phyloP scores from a whole-genome alignment of 2,329 filamentous ascomycete species.

The Leptographium wingfieldii region DNA sequence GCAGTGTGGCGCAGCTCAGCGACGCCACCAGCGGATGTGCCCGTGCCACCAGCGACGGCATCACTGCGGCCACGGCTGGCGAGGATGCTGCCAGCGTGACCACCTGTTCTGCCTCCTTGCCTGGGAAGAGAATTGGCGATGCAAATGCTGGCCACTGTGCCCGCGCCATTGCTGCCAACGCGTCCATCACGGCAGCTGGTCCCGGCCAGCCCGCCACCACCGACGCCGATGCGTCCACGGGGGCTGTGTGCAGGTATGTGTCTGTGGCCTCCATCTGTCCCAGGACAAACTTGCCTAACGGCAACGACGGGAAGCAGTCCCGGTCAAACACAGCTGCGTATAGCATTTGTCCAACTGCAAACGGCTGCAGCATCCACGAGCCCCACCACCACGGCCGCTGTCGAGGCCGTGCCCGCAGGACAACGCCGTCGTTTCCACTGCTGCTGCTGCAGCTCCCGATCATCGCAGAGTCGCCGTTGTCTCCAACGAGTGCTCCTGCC shows the following conservation, averaged over 20 bases:
- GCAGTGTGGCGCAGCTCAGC: constrained; percentile 79
- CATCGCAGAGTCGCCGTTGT: not conserved
- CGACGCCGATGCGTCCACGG: constrained; percentile 51
- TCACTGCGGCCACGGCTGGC: constrained; percentile 47
- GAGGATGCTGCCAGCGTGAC: constrained; percentile 56
- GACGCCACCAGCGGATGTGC: constrained; percentile 79
- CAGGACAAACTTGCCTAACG: constrained; percentile 41
- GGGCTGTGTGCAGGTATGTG: constrained; percentile 65
- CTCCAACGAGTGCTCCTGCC: constrained; percentile 15
- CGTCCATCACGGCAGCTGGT: constrained; percentile 65
- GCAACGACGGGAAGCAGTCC: constrained; percentile 50
- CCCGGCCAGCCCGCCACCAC: constrained; percentile 55
- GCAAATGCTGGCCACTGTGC: constrained; percentile 79
- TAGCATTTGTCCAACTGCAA: constrained; percentile 63
- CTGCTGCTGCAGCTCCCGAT: constrained; percentile 19
- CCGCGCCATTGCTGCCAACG: constrained; percentile 65
- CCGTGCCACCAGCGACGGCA: constrained; percentile 67
- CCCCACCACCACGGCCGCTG: constrained; percentile 72
- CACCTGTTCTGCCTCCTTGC: constrained; percentile 36
- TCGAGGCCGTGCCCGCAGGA: constrained; percentile 24
- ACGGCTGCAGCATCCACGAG: constrained; percentile 68
- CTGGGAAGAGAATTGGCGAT: constrained; percentile 78
- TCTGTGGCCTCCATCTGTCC: constrained; percentile 46
- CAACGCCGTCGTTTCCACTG: not conserved
- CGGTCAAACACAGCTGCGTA: constrained; percentile 67